phyloP scores from a whole-genome alignment of 75 land plant species.

The Isoetes taiwanensis region DNA sequence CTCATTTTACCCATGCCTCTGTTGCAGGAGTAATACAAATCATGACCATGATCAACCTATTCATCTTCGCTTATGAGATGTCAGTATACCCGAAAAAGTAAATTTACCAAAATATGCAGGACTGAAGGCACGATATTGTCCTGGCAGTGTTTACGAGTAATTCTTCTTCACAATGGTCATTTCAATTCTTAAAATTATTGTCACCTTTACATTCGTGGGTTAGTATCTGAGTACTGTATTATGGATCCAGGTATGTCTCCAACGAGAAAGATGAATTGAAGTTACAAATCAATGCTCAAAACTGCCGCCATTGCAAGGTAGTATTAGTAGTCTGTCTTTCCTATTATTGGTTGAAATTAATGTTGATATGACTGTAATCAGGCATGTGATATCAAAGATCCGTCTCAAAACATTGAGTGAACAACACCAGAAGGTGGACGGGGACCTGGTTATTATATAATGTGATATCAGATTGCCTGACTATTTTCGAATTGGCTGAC shows the following conservation, averaged over 20 bases:
- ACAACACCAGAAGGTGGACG: conserved; percentile 97
- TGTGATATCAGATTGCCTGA: no score
- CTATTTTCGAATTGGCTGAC: no score
- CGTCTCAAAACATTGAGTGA: conserved; percentile 86
- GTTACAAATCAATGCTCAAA: conserved; percentile 93
- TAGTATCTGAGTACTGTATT: background rate
- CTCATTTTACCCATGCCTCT: background rate
- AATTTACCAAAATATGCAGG: conserved; percentile 68
- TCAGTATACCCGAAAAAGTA: conserved; percentile 43
- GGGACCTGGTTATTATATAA: conserved; percentile 79
- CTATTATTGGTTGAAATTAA: background rate
- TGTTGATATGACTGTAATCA: conserved; percentile 10
- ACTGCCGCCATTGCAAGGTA: conserved; percentile 99
- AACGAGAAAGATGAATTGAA: conserved; percentile 46
- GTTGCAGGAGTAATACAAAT: conserved; percentile 88
- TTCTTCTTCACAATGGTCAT: background rate
- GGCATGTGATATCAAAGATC: conserved; percentile 99
- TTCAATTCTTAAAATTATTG: background rate
- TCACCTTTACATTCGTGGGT: background rate
- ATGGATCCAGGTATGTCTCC: conserved; percentile 52
- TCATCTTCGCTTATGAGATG: conserved; percentile 63
- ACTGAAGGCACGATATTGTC: conserved; percentile 72
- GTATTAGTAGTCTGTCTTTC: background rate
- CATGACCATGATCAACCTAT: conserved; percentile 96
- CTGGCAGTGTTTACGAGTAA: conserved; percentile 94